Evolutionary conservation across 2,329 filamentous ascomycete species (phyloP), one percentile per base, ranked within the genome.

Genomic region (Remersonia thermophila): DNA sequence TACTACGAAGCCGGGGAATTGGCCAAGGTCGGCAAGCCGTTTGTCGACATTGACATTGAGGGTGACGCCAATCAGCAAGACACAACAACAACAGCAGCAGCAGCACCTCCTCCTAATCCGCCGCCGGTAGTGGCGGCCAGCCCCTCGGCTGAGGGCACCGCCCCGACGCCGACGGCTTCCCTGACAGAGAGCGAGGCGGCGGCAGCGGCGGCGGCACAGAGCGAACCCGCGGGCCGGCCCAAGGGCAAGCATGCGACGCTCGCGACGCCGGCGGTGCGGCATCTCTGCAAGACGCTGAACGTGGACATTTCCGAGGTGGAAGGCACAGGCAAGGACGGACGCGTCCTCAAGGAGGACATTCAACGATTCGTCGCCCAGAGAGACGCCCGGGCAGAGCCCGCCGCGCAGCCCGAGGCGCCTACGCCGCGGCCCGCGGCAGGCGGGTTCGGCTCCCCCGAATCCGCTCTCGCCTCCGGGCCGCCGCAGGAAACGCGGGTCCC

Each of bases 1-100:
- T 77, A 96, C 61, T 96, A 94, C 58, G 86, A 95, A 45, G 80
- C 86, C 23, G 91, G 94, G 46, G 91, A 96, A 49, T 94, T 95
- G 73, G 89, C 89, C 35, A 85, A 84, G 54, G 93, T 95, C 17
- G 91, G 91, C 47, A 87, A 91, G 73, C 81, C 87, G 11, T 77
- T 95, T 52, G 81, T 94, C 46, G 89, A 96, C 54, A 95, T 96
- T 44, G 89, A 96, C 57, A 87, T 95, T 47, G 76, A 84, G 51
- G 83, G 82, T 40, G 80, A 79, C 27, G 77, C 78, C 45, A 79
- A 74, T 63, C 40, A 44, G 59, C 46, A 15, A 36, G 51, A 9
- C 51, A 51, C 20, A n/a, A 36, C 48, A 3, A 31, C 35, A 14
- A 9, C 34, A 16, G n/a, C 34, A 20, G 16, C n/a, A 25, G 7